phyloP scores from a whole-genome alignment of 352 stramenopile genomes.

The Globisporangium echinulatum region DNA sequence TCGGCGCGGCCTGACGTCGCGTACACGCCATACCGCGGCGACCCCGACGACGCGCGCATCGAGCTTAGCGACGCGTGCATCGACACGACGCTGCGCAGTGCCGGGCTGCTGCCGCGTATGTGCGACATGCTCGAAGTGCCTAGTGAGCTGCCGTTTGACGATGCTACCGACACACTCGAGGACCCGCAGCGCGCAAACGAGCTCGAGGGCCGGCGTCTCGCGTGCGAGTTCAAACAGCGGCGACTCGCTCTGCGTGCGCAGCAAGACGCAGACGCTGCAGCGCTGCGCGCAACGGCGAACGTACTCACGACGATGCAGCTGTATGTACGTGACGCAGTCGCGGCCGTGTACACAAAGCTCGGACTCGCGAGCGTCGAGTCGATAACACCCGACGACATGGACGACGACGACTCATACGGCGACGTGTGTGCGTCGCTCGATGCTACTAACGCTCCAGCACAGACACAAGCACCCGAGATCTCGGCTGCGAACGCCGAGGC shows the following conservation, averaged over 20 bases:
- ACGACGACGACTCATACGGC: slow-evolving; percentile 65
- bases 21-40: slow-evolving; percentile 48
- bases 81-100: slow-evolving; percentile 43
- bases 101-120: slow-evolving; percentile 32
- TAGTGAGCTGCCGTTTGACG: slow-evolving; percentile 7
- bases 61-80: slow-evolving; percentile 52
- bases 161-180: slow-evolving; percentile 1
- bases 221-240: slow-evolving; percentile 55
- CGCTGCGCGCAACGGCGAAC: slow-evolving; percentile 11
- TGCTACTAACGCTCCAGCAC: not conserved
- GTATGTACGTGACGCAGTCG: slow-evolving; percentile 9
- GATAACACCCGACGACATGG: slow-evolving; percentile 30
- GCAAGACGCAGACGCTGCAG: slow-evolving; percentile 21
- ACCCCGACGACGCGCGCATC: slow-evolving; percentile 32
- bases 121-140: slow-evolving; percentile 52
- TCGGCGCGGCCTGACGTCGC: slow-evolving; percentile 18
- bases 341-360: slow-evolving; percentile 23
- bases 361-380: slow-evolving; percentile 35
- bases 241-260: slow-evolving; percentile 26
- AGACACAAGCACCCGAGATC: slow-evolving; percentile 11
- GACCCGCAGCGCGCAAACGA: slow-evolving; percentile 30
- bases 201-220: slow-evolving; percentile 51
- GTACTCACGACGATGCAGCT: slow-evolving; percentile 8
- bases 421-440: slow-evolving; percentile 44
- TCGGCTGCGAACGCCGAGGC: slow-evolving; percentile 37